Evolutionary conservation across 1,284 basidiomycete species (phyloP), one percentile per base, ranked within the genome.

Genomic region (Trametes hirsuta): DNA sequence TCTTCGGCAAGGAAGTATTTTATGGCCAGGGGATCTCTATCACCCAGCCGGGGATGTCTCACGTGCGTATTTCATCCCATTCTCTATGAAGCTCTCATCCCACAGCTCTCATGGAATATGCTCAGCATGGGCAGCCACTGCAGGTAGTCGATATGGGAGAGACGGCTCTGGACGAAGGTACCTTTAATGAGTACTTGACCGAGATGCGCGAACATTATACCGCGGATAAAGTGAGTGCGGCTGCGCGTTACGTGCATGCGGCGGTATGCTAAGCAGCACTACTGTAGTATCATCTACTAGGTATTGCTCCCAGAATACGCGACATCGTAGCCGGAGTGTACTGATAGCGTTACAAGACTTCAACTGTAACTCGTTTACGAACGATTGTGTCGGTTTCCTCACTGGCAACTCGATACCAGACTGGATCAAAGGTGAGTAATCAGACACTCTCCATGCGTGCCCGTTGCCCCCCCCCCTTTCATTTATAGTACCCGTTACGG

Each of bases 351-450:
- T 18, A 18, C 18, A 18, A 91, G 91, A 93, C 48, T 93, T 93
- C 65, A 94, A 93, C 66, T 96, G 94, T 74, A 96, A 96, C 72
- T 90, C 91, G 1, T 97, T 97, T 68, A 94, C 94, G 0, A 92
- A 91, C 61, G 94, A 97, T 65, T 87, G 87, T 53, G 76, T 94
- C 36, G 93, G 90, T 1, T 94, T 96, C 71, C 76, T 96, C 51
- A 95, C 92, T 0, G 93, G 93, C 21, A 79, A 80, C 2, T 85
- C 85, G 22, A 91, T 95, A 62, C 94, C 94, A 3, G 67, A 80
- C 1, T 94, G 87, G 77, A 93, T 96, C 63, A 90, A 83, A 77
- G 87, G 90, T 84, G 18, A 18, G 18, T 18, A 18, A 18, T 18
- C 18, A 18, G 18, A 18, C 18, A 18, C 18, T 18, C 18, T 18